Evolutionary conservation across 192 early-diverging fungal species (phyloP), one percentile per base, ranked within the genome.

Genomic region (Pilobolus umbonatus): DNA sequence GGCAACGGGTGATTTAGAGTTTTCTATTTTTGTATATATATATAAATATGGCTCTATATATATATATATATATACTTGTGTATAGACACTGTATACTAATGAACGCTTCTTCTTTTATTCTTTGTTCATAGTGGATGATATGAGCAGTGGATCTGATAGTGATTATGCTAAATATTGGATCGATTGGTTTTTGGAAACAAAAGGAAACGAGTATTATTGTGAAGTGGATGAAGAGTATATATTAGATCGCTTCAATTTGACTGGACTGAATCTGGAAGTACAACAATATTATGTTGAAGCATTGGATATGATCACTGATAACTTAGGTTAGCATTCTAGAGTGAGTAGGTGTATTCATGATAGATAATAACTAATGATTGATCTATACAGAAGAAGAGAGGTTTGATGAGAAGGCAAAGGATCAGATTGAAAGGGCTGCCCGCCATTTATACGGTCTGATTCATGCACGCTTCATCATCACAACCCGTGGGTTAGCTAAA

Each of bases 171-270:
- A 79, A 72, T 88, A 89, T 73, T 97, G 94, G 93, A 82, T 94
- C 38, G 93, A 97, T 70, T 93, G 91, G 90, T 97, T 96, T 69
- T 82, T 87, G 61, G 79, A 79, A 28, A 80, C 84, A 32, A 90
- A 89, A 53, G 96, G 95, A 45, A 93, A 96, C 71, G 96, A 98
- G 64, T 92, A 94, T 69, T 95, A 93, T 78, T 96, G 93, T 74
- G 89, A 94, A 47, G 87, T 98, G n/a, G 96, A 98, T 67, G 90
- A 91, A 65, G 92, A 93, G 12, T 98, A 92, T 72, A 93, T 98
- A 42, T 73, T 88, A 57, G 96, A 98, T 80, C 78, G 92, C 28
- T 98, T 98, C 81, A 98, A 98, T 68, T 75, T 98, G 55, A 94
- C 95, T 5, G 92, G 93, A 35, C 80, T 98, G 44, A 85, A 84